Evolutionary conservation across 768 basidiomycete species (phyloP).

Genomic region (Lentinus tigrinus): DNA sequence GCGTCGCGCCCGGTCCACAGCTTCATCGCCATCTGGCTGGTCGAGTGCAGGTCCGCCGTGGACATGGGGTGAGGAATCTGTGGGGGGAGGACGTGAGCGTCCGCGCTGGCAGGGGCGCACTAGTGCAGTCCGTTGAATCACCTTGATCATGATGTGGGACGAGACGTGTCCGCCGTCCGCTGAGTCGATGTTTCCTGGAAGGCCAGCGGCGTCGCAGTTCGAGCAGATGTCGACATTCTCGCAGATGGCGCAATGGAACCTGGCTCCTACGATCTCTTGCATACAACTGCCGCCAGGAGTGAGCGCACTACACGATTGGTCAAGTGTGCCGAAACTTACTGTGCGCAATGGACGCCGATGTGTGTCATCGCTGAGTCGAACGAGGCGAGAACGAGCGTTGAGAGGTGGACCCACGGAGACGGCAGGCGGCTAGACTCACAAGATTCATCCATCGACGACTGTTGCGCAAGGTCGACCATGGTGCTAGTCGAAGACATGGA

Average conservation of each 20-base stretch:
- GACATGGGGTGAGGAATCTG: slow-evolving; percentile 88
- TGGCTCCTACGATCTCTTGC: slow-evolving; percentile 86
- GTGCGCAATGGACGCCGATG: slow-evolving; percentile 79
- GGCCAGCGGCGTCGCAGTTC: slow-evolving; percentile 83
- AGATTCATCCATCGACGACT: slow-evolving; percentile 52
- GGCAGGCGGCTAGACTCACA: slow-evolving; percentile 41
- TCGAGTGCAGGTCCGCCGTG: slow-evolving; percentile 68
- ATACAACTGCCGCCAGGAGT: slow-evolving; percentile 56
- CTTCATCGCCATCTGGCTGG: slow-evolving; percentile 69
- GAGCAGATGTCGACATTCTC: slow-evolving; percentile 82
- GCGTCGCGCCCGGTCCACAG: slow-evolving; percentile 80
- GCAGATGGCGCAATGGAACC: slow-evolving; percentile 92
- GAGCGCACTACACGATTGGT: background rate
- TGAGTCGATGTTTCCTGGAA: slow-evolving; percentile 80
- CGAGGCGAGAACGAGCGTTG: background rate
- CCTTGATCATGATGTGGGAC: slow-evolving; percentile 95
- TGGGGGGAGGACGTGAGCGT: background rate
- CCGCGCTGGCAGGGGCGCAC: background rate
- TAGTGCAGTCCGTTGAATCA: slow-evolving; percentile 26
- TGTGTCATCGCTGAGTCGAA: slow-evolving; percentile 62
- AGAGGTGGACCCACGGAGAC: background rate
- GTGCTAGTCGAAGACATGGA: slow-evolving; percentile 27
- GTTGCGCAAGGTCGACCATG: slow-evolving; percentile 13
- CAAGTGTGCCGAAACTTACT: slow-evolving; percentile 50
- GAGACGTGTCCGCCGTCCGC: slow-evolving; percentile 77